Percentiles rank a stretch among this genome's conserved stretches.
These are phyloP conservation scores for Rhizoctonia solani DNA, from an alignment of 1,284 basidiomycete species.

Conservation along the genomic window DNA sequence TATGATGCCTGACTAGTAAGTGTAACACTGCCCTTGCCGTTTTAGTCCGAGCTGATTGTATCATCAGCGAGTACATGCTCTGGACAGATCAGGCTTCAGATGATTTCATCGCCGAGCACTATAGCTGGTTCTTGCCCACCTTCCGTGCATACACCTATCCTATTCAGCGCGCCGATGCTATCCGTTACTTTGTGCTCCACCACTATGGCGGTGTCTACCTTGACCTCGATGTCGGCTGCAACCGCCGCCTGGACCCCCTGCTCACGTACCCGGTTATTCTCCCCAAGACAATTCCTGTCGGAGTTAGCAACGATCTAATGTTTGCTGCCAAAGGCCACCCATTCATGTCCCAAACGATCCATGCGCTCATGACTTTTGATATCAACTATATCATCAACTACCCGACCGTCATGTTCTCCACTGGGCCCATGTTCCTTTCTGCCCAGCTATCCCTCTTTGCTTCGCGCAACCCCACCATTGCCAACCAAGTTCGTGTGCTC, in stretches of 20 bases:
- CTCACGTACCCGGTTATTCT: constrained; percentile 88
- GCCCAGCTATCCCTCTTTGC: constrained; percentile 84
- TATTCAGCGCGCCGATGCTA: constrained; percentile 96
- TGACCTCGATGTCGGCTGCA: constrained; percentile 96
- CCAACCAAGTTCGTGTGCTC: constrained; percentile 81
- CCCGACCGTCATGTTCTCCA: constrained; percentile 99
- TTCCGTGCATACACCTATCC: constrained; percentile 92
- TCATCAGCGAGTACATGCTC: constrained; percentile 84
- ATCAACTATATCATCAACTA: constrained; percentile 94
- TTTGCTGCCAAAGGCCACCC: constrained; percentile 84
- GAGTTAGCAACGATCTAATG: constrained; percentile 97
- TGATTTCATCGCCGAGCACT: constrained; percentile 85
- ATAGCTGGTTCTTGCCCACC: constrained; percentile 90
- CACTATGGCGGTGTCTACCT: constrained; percentile 96
- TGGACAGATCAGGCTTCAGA: constrained; percentile 95
- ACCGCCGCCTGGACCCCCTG: constrained; percentile 86
- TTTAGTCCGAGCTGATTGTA: constrained; percentile 9
- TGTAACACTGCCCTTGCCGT: constrained; percentile 43
- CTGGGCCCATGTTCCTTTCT: constrained; percentile 92
- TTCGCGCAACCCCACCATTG: constrained; percentile 63
- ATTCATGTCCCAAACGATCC: constrained; percentile 91
- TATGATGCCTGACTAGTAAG: constrained; percentile 95
- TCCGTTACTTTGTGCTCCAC: constrained; percentile 97
- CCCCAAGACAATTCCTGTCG: constrained; percentile 94
- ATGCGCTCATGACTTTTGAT: constrained; percentile 91